Evolutionary conservation across 2,329 filamentous ascomycete species (phyloP).

Genomic region (Akanthomyces dipterigenus): DNA sequence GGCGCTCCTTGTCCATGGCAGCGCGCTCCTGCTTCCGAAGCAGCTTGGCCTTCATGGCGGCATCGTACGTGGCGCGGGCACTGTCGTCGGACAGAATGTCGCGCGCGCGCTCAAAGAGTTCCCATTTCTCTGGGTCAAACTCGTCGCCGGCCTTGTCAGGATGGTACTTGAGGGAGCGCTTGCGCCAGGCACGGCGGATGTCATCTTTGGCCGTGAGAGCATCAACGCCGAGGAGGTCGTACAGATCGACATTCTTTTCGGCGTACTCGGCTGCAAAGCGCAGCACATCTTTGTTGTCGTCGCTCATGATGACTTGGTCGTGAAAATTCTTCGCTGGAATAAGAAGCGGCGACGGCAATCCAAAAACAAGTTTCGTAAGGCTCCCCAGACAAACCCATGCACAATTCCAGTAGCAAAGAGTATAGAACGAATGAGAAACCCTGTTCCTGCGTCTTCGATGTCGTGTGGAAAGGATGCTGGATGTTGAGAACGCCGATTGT

Average conservation of each 20-base stretch:
- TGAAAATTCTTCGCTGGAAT: background rate
- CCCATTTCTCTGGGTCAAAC: conserved; percentile 76
- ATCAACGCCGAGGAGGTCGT: conserved; percentile 64
- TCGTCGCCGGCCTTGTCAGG: conserved; percentile 78
- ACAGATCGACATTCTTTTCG: conserved; percentile 63
- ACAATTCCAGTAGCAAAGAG: background rate
- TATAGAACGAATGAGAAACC: too few relatives aligned
- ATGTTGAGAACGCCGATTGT: background rate
- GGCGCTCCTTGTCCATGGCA: conserved; percentile 63
- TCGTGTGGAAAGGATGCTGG: background rate
- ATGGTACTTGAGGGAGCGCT: conserved; percentile 82
- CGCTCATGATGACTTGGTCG: conserved; percentile 22
- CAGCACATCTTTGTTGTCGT: conserved; percentile 42
- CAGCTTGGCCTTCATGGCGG: conserved; percentile 62
- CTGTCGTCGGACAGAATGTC: conserved; percentile 69
- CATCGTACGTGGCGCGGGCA: conserved; percentile 72
- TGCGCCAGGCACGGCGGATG: conserved; percentile 77
- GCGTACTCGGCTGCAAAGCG: conserved; percentile 53
- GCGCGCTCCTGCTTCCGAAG: conserved; percentile 65
- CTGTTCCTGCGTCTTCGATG: background rate
- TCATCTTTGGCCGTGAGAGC: conserved; percentile 61
- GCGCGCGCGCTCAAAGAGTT: conserved; percentile 77
- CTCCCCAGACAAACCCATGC: background rate
- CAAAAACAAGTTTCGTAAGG: background rate
- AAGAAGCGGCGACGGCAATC: background rate